These are phyloP conservation scores for Teratosphaeria zuluensis DNA, from an alignment of 2,329 filamentous ascomycete species.

Conservation along the genomic window DNA sequence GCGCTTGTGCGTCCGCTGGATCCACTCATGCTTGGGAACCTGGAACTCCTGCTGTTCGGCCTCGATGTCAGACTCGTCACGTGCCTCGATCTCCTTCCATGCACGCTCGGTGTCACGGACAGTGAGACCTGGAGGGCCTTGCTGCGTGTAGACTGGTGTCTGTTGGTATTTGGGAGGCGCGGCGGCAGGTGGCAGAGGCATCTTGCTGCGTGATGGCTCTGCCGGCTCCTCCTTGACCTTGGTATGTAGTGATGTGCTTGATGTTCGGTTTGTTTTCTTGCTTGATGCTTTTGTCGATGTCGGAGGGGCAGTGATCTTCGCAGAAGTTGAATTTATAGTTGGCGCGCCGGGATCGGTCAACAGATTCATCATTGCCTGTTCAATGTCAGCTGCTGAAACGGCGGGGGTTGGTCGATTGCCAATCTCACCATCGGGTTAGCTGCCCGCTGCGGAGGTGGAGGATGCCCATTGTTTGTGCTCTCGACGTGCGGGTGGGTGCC, in stretches of 20 bases:
- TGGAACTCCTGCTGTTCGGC: slow-evolving; percentile 45
- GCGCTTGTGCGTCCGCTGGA: slow-evolving; percentile 52
- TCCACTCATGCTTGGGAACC: slow-evolving; percentile 44
- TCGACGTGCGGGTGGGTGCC: slow-evolving; percentile 18
- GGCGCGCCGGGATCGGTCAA: slow-evolving; percentile 55
- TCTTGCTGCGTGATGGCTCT: slow-evolving; percentile 5
- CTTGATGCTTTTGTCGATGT: slow-evolving; percentile 6
- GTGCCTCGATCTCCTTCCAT: slow-evolving; percentile 51
- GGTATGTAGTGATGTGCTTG: slow-evolving; percentile 16
- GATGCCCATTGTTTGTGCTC: slow-evolving; percentile 15
- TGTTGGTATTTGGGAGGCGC: slow-evolving; percentile 1
- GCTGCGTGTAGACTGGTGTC: slow-evolving; percentile 13
- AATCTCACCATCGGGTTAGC: not conserved
- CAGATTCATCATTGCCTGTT: slow-evolving; percentile 82
- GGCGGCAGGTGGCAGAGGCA: slow-evolving; percentile 1
- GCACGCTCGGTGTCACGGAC: slow-evolving; percentile 47
- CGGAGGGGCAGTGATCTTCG: not conserved
- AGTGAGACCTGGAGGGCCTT: slow-evolving; percentile 26
- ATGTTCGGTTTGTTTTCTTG: slow-evolving; percentile 19
- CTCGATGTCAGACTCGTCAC: slow-evolving; percentile 53
- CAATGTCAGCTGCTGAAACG: slow-evolving; percentile 70
- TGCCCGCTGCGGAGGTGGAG: slow-evolving; percentile 24
- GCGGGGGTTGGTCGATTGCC: slow-evolving; percentile 13
- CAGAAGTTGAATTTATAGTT: not conserved
- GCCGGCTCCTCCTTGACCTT: slow-evolving; percentile 10